Base-by-base conservation (phyloP, 345 rosid genomes). In the Salix udensis region DNA sequence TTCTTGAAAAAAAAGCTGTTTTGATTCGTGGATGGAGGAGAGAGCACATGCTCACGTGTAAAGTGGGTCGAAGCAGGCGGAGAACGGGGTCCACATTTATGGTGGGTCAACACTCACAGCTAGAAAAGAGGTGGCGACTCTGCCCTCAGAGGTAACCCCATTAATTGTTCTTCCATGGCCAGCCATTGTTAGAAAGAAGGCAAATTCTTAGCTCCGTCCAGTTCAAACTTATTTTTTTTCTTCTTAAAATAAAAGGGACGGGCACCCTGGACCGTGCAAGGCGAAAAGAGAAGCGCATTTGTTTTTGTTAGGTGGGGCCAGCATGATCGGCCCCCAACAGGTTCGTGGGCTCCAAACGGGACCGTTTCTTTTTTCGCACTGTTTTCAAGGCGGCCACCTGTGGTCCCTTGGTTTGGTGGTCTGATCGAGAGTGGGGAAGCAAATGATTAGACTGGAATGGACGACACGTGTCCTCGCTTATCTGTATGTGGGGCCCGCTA, bases 11-110 rank as follows among this genome's bases (percentile, higher is more conserved):
- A 9, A 55, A n/a, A 1, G 28, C 10, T 1, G 62, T 8, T n/a
- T 58, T 23, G 12, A 58, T 58, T 58, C 26, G 34, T 36, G 30
- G 36, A 31, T n/a, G 44, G 73, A 42, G 55, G 62, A 24, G 67
- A 46, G 74, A 72, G 80, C 95, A 88, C 94, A 89, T 91, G 92
- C 71, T 37, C 92, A 84, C 86, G 93, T 88, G 92, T 86, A 73
- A 72, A 76, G 91, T 87, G 83, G 87, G 79, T 76, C 78, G 58
- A 68, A 72, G 77, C 77, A 62, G 89, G 84, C 76, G 69, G 24
- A 8, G 7, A 6, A 72, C 64, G 81, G 89, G 89, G 85, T 82
- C 89, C 84, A 83, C 39, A 1, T 7, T 9, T 8, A 18, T 77
- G 78, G 89, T 85, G 90, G 89, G 90, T 86, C 91, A 88, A 85